Percentiles rank a stretch among this genome's conserved stretches.
phyloP scores from a whole-genome alignment of 305 asterid genomes.

The Rubia peregrina region DNA sequence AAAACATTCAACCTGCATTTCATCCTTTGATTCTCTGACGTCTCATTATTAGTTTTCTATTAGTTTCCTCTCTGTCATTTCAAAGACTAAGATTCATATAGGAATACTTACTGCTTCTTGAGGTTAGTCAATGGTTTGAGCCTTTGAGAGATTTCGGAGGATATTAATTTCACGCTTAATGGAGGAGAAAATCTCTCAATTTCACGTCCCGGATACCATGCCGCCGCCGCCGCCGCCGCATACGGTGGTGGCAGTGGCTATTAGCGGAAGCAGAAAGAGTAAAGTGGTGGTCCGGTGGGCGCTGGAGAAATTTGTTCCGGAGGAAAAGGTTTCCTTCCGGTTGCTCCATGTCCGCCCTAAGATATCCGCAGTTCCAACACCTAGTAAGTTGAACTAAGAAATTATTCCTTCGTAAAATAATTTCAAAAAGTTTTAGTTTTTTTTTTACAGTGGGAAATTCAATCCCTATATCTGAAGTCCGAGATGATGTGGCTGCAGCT shows the following conservation, averaged over 20 bases:
- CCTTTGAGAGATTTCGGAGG: neutral
- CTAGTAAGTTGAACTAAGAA: slow-evolving; percentile 41
- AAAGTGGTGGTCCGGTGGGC: slow-evolving; percentile 64
- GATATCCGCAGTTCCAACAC: slow-evolving; percentile 58
- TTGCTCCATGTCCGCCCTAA: slow-evolving; percentile 58
- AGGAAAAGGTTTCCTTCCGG: slow-evolving; percentile 47
- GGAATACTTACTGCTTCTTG: neutral
- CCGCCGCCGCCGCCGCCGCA: slow-evolving; percentile 23
- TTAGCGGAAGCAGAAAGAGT: slow-evolving; percentile 51
- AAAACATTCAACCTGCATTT: neutral
- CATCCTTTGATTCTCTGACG: neutral
- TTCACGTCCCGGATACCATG: slow-evolving; percentile 28
- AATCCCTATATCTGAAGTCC: slow-evolving; percentile 58
- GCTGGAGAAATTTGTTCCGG: slow-evolving; percentile 67
- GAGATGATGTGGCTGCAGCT: slow-evolving; percentile 68
- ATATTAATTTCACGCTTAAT: slow-evolving; percentile 8
- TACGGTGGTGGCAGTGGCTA: slow-evolving; percentile 45
- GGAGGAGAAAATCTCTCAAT: slow-evolving; percentile 18
- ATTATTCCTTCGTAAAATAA: neutral
- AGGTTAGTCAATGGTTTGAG: neutral
- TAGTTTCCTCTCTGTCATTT: neutral
- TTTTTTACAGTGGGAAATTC: slow-evolving; percentile 67
- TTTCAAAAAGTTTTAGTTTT: no score
- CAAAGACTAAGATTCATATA: neutral
- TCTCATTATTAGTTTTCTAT: no score